Base-by-base conservation (phyloP, 305 asterid genomes). In the Salvia sclarea region DNA sequence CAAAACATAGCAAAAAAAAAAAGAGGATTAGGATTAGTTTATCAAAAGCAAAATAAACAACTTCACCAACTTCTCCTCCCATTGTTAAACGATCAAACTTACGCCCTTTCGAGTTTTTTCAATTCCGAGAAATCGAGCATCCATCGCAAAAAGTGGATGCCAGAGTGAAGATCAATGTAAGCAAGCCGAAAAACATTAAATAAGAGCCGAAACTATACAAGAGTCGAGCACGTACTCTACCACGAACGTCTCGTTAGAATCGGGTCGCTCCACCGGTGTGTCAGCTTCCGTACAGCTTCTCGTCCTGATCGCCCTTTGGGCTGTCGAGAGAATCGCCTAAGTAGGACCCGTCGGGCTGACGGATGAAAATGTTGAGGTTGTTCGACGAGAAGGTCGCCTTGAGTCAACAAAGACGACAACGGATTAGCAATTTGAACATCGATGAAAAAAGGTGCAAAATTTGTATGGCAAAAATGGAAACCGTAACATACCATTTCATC, bases 341-440 rank as follows among this genome's bases (percentile, higher is more conserved):
- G 45, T 86, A 90, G 16, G 95, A 83, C 24, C 97, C 97, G 73
- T 88, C 96, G 5, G 91, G 84, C 70, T 82, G 94, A 44, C 94
- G 85, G 71, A 88, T 81, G 56, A 86, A 90, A 20, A 88, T 82
- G 40, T 88, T 90, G 80, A 88, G 79, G 70, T 90, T 84, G 84
- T 82, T 80, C 22, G 84, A 78, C 8, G 87, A 86, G 59, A 87
- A 81, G 14, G 49, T 58, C 53, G 84, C 98, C 97, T 91, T 91
- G 79, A 18, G 25, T 56, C 38, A 57, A 44, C 73, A 57, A 45
- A 68, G 55, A 78, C 9, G 43, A 22, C 37, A 18, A n/a, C 45
- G 24, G 17, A 56, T 60, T 57, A 73, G 69, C 68, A 57, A 63
- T 22, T 13, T 8, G 7, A 52, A 55, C 16, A 74, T 44, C 17